These are phyloP conservation scores for Phaeosphaeria sp. DNA, from an alignment of 2,329 filamentous ascomycete genomes.

Conservation along the genomic window DNA sequence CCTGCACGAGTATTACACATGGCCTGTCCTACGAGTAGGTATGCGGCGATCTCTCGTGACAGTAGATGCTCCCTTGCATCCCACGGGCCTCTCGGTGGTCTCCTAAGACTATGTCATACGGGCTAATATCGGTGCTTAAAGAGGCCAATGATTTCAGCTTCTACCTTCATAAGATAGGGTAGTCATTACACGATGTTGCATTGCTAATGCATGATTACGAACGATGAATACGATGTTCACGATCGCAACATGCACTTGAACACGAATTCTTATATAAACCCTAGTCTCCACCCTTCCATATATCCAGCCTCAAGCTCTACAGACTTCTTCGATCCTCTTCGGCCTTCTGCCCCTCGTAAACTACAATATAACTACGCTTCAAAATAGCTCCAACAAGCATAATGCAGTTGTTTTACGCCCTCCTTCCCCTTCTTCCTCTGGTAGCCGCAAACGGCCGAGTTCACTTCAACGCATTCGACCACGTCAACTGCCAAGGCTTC, in stretches of 20 bases:
- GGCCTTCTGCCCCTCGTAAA: not conserved
- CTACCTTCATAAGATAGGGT: not conserved
- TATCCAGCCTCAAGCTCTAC: not conserved
- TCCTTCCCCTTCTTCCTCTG: slow-evolving; percentile 1
- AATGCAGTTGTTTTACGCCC: not conserved
- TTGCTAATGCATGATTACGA: not conserved
- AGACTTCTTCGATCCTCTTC: not conserved
- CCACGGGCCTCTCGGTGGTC: not conserved
- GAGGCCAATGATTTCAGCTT: not conserved
- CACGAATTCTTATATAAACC: not conserved
- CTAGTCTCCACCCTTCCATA: not conserved
- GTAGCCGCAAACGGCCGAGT: slow-evolving; percentile 5
- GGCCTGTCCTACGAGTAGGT: not conserved
- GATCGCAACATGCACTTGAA: not conserved
- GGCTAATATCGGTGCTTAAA: not conserved
- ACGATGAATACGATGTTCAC: not conserved
- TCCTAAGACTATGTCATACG: not conserved
- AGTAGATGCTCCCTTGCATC: not conserved
- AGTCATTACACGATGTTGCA: not conserved
- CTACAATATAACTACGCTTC: not conserved
- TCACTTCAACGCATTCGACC: slow-evolving; percentile 9
- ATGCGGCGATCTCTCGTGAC: not conserved
- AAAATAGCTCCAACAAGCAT: not conserved
- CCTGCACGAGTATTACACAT: not conserved
- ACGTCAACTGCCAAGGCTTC: slow-evolving; percentile 5